These are phyloP conservation scores for Leersia perrieri DNA, from an alignment of 176 grass and related monocot species.

Conservation along the genomic window DNA sequence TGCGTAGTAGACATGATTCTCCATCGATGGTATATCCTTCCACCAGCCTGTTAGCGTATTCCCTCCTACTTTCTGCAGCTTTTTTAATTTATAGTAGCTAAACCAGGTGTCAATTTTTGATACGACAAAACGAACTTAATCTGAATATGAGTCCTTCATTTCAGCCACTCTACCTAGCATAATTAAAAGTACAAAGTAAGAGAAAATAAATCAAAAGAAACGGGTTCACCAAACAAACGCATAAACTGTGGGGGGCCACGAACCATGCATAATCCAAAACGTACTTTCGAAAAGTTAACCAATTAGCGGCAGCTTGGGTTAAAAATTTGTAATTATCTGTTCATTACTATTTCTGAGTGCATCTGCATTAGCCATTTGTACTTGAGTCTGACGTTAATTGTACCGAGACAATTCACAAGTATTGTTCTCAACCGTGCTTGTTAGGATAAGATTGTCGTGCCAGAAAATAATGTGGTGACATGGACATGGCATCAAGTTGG, in stretches of 20 bases:
- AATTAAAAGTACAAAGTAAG: not conserved
- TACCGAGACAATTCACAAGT: too few relatives aligned
- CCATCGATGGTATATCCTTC: not conserved
- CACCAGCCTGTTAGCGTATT: not conserved
- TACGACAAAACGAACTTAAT: not conserved
- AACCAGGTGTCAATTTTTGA: not conserved
- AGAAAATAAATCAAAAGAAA: not conserved
- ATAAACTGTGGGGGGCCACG: not conserved
- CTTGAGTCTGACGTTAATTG: too few relatives aligned
- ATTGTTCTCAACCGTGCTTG: not conserved
- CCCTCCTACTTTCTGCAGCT: not conserved
- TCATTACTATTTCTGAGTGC: not conserved
- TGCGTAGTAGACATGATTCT: not conserved
- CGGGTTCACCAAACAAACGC: not conserved
- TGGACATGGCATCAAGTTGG: not conserved
- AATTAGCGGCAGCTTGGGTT: not conserved
- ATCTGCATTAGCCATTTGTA: not conserved
- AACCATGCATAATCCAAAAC: not conserved
- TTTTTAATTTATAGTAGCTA: too few relatives aligned
- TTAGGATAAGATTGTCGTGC: conserved; percentile 15
- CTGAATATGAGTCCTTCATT: not conserved
- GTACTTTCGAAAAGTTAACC: not conserved
- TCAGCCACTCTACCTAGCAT: not conserved
- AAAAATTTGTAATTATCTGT: not conserved
- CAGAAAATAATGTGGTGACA: not conserved